Evolutionary conservation across 768 basidiomycete genomes (phyloP).

Genomic region (Pleurotus pulmonarius): DNA sequence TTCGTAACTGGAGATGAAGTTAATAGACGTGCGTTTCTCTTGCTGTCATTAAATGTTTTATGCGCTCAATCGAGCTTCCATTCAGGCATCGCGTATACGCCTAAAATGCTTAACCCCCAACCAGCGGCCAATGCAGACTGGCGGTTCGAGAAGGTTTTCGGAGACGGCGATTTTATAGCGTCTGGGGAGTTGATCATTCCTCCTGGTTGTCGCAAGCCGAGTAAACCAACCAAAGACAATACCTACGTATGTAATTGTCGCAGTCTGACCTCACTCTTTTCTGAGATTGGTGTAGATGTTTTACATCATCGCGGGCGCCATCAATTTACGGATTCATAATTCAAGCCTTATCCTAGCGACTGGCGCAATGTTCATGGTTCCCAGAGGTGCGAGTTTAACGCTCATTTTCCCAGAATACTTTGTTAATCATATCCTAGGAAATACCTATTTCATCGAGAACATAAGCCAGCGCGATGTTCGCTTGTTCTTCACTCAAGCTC

Average conservation of each 20-base stretch:
- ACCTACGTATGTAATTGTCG: slow-evolving; percentile 65
- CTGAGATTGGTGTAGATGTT: slow-evolving; percentile 32
- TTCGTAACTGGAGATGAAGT: slow-evolving; percentile 60
- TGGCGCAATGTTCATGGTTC: slow-evolving; percentile 87
- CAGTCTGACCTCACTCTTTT: neutral
- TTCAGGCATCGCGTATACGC: slow-evolving; percentile 77
- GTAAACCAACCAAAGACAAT: slow-evolving; percentile 89
- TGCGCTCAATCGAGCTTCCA: neutral
- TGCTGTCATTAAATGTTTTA: neutral
- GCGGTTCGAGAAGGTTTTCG: slow-evolving; percentile 88
- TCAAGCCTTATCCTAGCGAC: slow-evolving; percentile 73
- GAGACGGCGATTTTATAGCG: slow-evolving; percentile 88
- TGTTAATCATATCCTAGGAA: slow-evolving; percentile 46
- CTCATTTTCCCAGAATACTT: neutral
- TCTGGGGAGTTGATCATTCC: slow-evolving; percentile 86
- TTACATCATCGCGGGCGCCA: slow-evolving; percentile 82
- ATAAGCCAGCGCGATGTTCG: slow-evolving; percentile 74
- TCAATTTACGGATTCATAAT: slow-evolving; percentile 80
- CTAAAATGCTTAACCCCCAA: slow-evolving; percentile 60
- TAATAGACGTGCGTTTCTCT: slow-evolving; percentile 58
- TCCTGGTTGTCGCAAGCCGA: slow-evolving; percentile 74
- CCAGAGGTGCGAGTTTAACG: slow-evolving; percentile 58
- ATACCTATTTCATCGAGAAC: slow-evolving; percentile 89
- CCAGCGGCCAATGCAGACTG: slow-evolving; percentile 63
- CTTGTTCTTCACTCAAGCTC: slow-evolving; percentile 92